Conservation (phyloP, 305 asterid species). For the Striga hermonthica region DNA sequence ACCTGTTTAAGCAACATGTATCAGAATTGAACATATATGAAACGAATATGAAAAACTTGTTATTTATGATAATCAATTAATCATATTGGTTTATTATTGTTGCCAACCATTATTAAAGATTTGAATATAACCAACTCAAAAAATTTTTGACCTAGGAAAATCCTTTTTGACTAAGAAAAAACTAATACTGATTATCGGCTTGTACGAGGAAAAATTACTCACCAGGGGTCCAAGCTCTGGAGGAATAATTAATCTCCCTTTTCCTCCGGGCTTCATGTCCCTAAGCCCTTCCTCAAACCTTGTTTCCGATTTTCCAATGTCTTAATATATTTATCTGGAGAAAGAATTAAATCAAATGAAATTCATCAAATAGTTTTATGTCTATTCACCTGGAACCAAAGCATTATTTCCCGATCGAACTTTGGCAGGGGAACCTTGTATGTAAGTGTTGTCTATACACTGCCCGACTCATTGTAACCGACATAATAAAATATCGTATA, state of each 20-base stretch:
- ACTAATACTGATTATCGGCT: background rate
- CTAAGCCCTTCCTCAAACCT: constrained; percentile 95
- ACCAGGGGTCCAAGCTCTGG: constrained; percentile 99
- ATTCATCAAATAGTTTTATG: background rate
- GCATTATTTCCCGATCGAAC: constrained; percentile 86
- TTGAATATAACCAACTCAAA: too few species aligned
- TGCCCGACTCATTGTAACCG: constrained; percentile 95
- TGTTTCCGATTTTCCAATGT: constrained; percentile 29
- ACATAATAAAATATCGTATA: constrained; percentile 37
- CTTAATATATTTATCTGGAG: constrained; percentile 26
- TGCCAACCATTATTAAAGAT: too few species aligned
- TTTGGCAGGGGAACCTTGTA: constrained; percentile 91
- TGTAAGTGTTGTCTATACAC: constrained; percentile 93
- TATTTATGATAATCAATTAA: background rate
- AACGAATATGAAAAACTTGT: constrained; percentile 2
- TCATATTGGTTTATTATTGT: too few species aligned
- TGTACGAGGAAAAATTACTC: constrained; percentile 30
- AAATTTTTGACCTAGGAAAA: background rate
- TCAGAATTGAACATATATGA: background rate
- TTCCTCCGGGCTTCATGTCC: constrained; percentile 97
- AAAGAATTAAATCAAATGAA: background rate
- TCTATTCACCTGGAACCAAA: constrained; percentile 74
- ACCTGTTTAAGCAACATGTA: constrained; percentile 47
- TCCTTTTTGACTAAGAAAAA: background rate
- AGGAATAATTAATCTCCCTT: constrained; percentile 80